Base-by-base conservation (phyloP, 768 basidiomycete genomes). In the Scleroderma citrinum region DNA sequence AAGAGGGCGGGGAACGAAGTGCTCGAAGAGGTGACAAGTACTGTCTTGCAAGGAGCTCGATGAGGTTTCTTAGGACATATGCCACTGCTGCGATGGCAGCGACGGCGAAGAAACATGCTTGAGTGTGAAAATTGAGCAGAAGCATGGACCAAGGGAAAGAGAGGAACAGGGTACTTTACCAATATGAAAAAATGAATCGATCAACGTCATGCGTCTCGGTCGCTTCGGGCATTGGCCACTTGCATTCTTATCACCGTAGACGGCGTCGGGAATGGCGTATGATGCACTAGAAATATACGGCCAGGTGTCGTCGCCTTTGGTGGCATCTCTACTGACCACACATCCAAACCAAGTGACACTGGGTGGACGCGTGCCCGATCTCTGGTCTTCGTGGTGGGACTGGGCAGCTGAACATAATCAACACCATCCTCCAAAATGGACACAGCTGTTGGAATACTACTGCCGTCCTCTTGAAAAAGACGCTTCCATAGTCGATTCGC, bases 341-440 rank as follows among this genome's bases (percentile, higher is more conserved):
- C 78, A 80, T 52, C 78, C 78, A 23, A 80, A 80, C 57, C 72
- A 77, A 49, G 54, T 69, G 32, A 60, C 61, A 2, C 53, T 58
- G 17, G 42, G 49, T 23, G 61, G 52, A 31, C 53, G 54, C 2
- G 46, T 53, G 11, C 62, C 68, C 10, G 31, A 52, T 11, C 52
- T 50, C 7, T 69, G 64, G 58, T 56, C 56, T 13, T 47, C 58
- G n/a, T 69, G 73, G 73, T 74, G 71, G 68, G 38, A 57, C 19
- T 75, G 70, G 63, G 67, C 68, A 0, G 24, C 49, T 11, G 52
- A 23, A 17, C 55, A 56, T 51, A 53, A 46, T 40, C 56, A 54
- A 49, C 54, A 38, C 2, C 40, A 11, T 14, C 10, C 43, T 8
- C 62, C 63, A 44, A 55, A 62, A 8, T 61, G 64, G 53, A 52